Conservation (phyloP, 169 alveolate species). For the Eimeria sp. region DNA sequence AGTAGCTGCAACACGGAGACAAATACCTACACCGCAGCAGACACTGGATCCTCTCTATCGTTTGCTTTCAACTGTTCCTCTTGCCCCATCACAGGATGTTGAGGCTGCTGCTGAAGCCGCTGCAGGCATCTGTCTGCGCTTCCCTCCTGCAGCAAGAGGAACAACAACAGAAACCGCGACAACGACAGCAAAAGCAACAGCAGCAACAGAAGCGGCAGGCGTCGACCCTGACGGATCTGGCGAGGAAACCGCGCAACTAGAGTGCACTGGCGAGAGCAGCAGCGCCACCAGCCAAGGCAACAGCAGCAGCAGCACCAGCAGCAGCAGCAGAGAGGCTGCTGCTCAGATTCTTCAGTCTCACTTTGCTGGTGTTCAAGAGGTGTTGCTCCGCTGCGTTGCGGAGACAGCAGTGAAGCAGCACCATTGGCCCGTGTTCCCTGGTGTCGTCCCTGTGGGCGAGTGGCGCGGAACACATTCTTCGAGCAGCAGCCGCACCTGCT, state of each 20-base stretch:
- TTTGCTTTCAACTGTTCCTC: neutral
- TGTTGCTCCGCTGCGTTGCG: slow-evolving; percentile 72
- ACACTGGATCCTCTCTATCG: neutral
- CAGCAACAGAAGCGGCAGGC: slow-evolving; percentile 10
- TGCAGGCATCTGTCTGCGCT: neutral
- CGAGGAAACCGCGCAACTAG: neutral
- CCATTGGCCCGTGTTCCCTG: slow-evolving; percentile 87
- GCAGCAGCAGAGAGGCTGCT: slow-evolving; percentile 10
- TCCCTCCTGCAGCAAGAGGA: neutral
- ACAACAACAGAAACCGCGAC: slow-evolving; percentile 18
- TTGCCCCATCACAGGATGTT: neutral
- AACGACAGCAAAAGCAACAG: neutral
- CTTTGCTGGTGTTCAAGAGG: slow-evolving; percentile 52
- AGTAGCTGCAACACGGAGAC: neutral
- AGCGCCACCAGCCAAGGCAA: neutral
- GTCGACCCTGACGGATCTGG: too few species aligned
- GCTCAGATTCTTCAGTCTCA: neutral
- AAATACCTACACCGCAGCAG: neutral
- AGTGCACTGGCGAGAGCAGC: neutral
- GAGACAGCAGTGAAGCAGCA: slow-evolving; percentile 71
- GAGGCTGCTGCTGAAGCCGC: slow-evolving; percentile 28
- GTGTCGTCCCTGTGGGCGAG: slow-evolving; percentile 83
- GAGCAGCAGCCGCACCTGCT: neutral
- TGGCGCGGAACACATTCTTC: neutral
- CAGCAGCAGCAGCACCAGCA: slow-evolving; percentile 18